These are phyloP conservation scores for Rhipidocladum racemiflorum DNA, from an alignment of 176 grass and related monocot genomes.

Conservation along the genomic window DNA sequence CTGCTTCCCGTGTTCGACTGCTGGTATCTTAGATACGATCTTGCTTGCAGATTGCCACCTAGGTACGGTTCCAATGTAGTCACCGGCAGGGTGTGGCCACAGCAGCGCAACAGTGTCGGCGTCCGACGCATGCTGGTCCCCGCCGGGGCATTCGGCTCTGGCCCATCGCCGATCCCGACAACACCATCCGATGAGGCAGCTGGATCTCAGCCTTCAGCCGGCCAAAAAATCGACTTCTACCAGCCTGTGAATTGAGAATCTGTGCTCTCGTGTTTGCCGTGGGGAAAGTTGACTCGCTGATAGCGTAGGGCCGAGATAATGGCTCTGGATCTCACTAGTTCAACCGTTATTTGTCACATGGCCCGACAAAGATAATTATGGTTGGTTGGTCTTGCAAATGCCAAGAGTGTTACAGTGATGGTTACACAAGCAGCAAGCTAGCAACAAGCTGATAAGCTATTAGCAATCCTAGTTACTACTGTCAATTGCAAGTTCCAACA, in stretches of 20 bases:
- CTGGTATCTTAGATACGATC: background rate
- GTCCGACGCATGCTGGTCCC: background rate
- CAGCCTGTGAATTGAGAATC: background rate
- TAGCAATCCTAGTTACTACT: slow-evolving; percentile 19
- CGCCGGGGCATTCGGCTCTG: background rate
- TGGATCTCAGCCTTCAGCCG: background rate
- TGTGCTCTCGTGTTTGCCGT: background rate
- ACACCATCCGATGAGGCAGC: background rate
- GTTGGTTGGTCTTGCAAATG: background rate
- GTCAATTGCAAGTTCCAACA: slow-evolving; percentile 53
- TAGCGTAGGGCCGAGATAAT: background rate
- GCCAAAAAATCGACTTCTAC: background rate
- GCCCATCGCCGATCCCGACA: background rate
- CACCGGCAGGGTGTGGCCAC: background rate
- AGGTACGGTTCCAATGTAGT: background rate
- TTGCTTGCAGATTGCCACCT: background rate
- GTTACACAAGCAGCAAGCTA: background rate
- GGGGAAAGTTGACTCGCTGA: background rate
- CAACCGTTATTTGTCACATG: background rate
- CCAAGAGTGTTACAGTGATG: background rate
- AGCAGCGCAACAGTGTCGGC: background rate
- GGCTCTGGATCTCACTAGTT: background rate
- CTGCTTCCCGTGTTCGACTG: background rate
- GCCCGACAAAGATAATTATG: background rate
- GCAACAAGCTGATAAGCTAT: slow-evolving; percentile 11